A percentile compares a stretch with the other conserved stretches of the same genome.
Conservation (phyloP, 257 asterid species). For the Vinca minor region DNA sequence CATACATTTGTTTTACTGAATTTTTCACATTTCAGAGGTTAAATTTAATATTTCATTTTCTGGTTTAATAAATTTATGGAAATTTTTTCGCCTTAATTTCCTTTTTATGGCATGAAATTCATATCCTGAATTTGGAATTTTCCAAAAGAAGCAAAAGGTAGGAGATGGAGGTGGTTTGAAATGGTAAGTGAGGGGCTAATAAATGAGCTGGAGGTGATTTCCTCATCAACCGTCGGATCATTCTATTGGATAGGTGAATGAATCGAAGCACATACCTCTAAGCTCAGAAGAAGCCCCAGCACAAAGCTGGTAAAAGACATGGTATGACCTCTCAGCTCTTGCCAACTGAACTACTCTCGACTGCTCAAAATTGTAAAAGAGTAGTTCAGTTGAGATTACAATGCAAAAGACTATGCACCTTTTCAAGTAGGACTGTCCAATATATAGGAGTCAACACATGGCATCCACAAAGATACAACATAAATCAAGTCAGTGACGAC, state of each 20-base stretch:
- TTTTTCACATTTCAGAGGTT: constrained; percentile 3
- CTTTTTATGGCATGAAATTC: not conserved
- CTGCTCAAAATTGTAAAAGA: too few relatives aligned
- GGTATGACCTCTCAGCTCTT: too few relatives aligned
- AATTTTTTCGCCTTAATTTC: too few relatives aligned
- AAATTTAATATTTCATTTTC: not conserved
- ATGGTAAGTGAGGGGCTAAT: not conserved
- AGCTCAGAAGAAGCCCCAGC: too few relatives aligned
- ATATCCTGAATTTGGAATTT: constrained; percentile 1
- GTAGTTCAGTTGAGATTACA: too few relatives aligned
- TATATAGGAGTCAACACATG: constrained; percentile 23
- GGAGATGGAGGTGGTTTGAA: not conserved
- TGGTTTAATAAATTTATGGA: not conserved
- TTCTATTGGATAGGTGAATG: too few relatives aligned
- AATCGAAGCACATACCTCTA: too few relatives aligned
- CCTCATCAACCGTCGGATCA: too few relatives aligned
- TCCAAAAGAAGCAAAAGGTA: not conserved
- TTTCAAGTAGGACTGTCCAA: constrained; percentile 78
- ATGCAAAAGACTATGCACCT: too few relatives aligned
- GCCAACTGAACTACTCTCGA: too few relatives aligned
- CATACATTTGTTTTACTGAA: not conserved
- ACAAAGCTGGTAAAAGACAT: too few relatives aligned
- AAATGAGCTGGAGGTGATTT: too few relatives aligned
- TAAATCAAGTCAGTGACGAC: constrained; percentile 27
- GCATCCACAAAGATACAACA: constrained; percentile 29